Evolutionary conservation across 306 rosid genomes (phyloP).

Genomic region (Castanospermum australe): DNA sequence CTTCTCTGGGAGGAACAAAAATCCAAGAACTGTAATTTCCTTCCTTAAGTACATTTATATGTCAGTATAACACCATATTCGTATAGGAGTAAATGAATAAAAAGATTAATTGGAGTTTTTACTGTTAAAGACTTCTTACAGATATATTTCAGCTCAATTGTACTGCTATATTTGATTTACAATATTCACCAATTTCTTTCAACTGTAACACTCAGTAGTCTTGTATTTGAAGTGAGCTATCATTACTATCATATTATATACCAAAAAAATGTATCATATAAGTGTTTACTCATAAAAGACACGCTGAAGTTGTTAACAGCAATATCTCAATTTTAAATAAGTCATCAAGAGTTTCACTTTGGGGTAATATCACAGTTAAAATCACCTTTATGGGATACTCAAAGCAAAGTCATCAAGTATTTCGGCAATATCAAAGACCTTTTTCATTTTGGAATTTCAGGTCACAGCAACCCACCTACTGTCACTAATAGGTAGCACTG

Average conservation of each 20-base stretch:
- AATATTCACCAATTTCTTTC: background rate
- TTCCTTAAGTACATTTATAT: background rate
- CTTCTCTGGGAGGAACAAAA: conserved; percentile 19
- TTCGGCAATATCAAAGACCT: background rate
- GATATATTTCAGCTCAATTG: background rate
- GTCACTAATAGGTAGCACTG: conserved; percentile 45
- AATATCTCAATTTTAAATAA: background rate
- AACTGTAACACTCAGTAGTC: too few relatives aligned
- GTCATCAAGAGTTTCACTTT: background rate
- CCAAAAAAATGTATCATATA: too few relatives aligned
- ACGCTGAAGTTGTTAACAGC: background rate
- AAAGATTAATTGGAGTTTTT: background rate
- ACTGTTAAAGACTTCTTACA: conserved; percentile 5
- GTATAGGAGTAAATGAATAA: conserved; percentile 9
- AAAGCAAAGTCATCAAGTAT: background rate
- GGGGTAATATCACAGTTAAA: background rate
- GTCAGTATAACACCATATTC: background rate
- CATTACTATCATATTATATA: too few relatives aligned
- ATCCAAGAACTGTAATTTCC: conserved; percentile 30
- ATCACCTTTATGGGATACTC: background rate
- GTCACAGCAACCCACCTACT: conserved; percentile 47
- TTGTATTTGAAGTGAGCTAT: too few relatives aligned
- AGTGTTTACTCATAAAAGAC: too few relatives aligned
- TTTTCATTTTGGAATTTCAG: conserved; percentile 44
- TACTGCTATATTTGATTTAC: background rate